A percentile compares a stretch with the other conserved stretches of the same genome.
Conservation (phyloP, 139 green algal genomes). For the Coelastrella sp. region DNA sequence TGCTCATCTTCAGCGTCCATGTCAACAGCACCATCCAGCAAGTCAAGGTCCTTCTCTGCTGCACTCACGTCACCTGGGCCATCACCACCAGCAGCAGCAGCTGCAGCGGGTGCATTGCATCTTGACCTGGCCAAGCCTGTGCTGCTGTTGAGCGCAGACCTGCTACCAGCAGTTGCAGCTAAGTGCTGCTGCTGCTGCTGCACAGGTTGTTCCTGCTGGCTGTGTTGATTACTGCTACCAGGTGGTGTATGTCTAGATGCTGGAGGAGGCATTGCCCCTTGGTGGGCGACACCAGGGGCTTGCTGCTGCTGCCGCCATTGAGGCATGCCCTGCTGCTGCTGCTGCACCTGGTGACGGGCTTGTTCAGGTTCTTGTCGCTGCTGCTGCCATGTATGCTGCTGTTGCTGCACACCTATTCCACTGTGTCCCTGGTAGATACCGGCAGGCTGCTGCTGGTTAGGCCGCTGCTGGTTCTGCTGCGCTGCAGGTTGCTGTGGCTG, state of each 20-base stretch:
- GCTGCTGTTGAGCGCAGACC: neutral
- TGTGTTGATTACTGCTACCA: neutral
- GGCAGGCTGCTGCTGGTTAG: too few species aligned
- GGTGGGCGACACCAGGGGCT: too few species aligned
- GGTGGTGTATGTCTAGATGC: too few species aligned
- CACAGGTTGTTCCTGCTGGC: neutral
- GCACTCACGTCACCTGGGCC: neutral
- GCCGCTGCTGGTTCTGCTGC: too few species aligned
- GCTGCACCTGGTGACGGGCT: neutral
- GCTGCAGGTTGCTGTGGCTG: neutral
- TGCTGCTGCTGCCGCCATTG: neutral
- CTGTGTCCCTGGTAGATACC: too few species aligned
- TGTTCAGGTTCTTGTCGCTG: neutral
- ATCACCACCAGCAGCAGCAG: neutral
- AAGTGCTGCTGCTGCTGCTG: slow-evolving; percentile 29
- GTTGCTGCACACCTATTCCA: too few species aligned
- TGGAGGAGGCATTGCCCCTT: too few species aligned
- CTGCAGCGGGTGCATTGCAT: too few species aligned
- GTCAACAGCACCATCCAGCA: neutral
- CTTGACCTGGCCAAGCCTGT: too few species aligned
- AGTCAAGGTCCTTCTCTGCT: neutral
- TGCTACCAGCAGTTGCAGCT: neutral
- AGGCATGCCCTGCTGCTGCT: neutral
- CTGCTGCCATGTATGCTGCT: neutral
- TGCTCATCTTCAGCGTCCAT: neutral